Evolutionary conservation across 1,284 basidiomycete genomes (phyloP).

Genomic region (Fomitopsis palustris): DNA sequence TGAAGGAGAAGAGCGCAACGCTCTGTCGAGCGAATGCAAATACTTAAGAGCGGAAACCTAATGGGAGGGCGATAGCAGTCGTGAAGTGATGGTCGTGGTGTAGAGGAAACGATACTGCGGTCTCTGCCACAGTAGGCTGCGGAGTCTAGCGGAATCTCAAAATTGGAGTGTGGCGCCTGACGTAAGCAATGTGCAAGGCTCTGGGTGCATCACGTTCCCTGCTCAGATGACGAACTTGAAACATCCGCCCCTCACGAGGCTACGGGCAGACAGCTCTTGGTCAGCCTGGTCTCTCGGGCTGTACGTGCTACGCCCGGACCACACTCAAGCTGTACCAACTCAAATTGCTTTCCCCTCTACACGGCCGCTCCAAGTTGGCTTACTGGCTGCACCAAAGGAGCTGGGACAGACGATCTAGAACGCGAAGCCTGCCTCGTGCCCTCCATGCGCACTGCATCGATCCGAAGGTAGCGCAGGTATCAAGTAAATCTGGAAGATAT

Average conservation of each 20-base stretch:
- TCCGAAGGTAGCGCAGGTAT: conserved; percentile 4
- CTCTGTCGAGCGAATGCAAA: conserved; percentile 20
- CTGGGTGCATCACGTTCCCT: conserved; percentile 1
- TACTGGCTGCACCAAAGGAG: not conserved
- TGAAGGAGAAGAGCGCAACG: conserved; percentile 19
- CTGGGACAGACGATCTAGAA: conserved; percentile 1
- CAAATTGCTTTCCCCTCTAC: not conserved
- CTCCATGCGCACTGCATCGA: conserved; percentile 8
- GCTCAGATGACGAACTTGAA: conserved; percentile 5
- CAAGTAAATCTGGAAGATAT: conserved; percentile 2
- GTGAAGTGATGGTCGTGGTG: conserved; percentile 15
- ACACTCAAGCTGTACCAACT: not conserved
- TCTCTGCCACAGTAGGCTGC: conserved; percentile 5
- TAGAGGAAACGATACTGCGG: conserved; percentile 3
- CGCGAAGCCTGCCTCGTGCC: conserved; percentile 7
- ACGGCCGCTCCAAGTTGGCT: not conserved
- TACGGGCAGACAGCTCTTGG: not conserved
- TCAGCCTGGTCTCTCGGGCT: not conserved
- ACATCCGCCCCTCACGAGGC: not conserved
- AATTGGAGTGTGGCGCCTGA: conserved; percentile 4
- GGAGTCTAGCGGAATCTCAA: conserved; percentile 15
- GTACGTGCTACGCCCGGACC: not conserved
- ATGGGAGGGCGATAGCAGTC: conserved; percentile 12
- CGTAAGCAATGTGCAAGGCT: conserved; percentile 8
- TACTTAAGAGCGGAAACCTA: conserved; percentile 11